A percentile compares a stretch with the other conserved stretches of the same genome.
phyloP scores from a whole-genome alignment of 2,329 filamentous ascomycete genomes.

The Lasiodiplodia gonubiensis region DNA sequence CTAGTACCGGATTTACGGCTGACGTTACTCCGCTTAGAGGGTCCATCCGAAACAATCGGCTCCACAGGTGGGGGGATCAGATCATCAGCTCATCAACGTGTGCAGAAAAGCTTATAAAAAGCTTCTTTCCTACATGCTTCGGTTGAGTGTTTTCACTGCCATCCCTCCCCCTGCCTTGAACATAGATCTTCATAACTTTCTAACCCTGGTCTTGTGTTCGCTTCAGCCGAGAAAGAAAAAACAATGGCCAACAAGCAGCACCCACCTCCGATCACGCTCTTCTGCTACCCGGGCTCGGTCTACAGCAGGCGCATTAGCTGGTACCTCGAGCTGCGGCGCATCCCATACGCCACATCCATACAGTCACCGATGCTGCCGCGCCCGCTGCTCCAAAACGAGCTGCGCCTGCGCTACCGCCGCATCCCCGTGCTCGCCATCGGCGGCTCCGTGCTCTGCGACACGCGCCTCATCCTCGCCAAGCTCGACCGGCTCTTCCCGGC shows the following conservation, averaged over 20 bases:
- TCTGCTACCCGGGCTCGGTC: conserved; percentile 21
- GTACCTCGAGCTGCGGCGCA: conserved; percentile 26
- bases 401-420: conserved; percentile 70
- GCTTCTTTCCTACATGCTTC: not conserved
- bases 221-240: not conserved
- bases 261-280: conserved; percentile 10
- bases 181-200: too few relatives aligned
- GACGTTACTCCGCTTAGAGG: not conserved
- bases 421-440: conserved; percentile 72
- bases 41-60: not conserved
- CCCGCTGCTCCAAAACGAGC: conserved; percentile 62
- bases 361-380: conserved; percentile 71
- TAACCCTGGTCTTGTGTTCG: not conserved
- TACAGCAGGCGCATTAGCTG: conserved; percentile 13
- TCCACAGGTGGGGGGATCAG: conserved; percentile 9
- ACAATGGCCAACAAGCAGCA: conserved; percentile 8
- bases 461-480: conserved; percentile 69
- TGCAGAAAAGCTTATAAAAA: conserved; percentile 1
- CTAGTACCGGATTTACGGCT: not conserved
- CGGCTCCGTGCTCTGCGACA: conserved; percentile 71
- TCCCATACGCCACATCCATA: conserved; percentile 36
- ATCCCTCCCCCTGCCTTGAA: not conserved
- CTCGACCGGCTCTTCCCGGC: conserved; percentile 54
- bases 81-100: not conserved
- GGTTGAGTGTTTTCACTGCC: not conserved